Evolutionary conservation across 768 basidiomycete species (phyloP), one percentile per base, ranked within the genome.

Genomic region (Xerocomellus dryophilus): DNA sequence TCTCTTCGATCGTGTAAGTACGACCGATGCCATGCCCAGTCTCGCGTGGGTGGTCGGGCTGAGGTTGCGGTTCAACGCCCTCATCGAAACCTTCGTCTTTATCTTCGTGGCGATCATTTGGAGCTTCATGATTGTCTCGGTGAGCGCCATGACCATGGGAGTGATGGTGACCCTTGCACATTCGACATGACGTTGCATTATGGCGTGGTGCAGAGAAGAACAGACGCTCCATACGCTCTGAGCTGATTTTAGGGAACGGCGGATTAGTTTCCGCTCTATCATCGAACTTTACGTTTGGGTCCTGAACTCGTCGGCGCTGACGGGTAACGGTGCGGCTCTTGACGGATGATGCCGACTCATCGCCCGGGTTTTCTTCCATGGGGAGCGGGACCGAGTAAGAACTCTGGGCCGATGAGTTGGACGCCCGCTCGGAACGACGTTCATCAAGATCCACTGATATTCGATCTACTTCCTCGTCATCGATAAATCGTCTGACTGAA

Each of bases 151-250:
- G 78, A 9, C 15, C 80, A 25, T 78, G 78, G 2, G 68, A 42
- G 23, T 50, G 63, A 25, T 75, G 73, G 25, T 76, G 74, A 32
- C 83, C 74, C 63, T 80, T 79, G 63, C 90, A 93, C 47, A 84
- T 58, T 40, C 58, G 66, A 63, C 89, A 90, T 3, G 85, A 88
- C 55, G 78, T 76, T 18, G 80, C 76, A 59, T 91, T 82, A 59
- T 93, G 91, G 41, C 83, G 83, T 3, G 88, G 86, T 2, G 86
- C 83, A 43, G 84, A 83, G 71, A 90, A 92, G 73, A 95, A 93
- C 47, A 94, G 71, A 0, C 81, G 77, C 65, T 96, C 91, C 36
- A 93, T 78, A 40, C 80, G 83, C 41, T 82, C 82, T 9, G 89
- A 91, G 20, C 88, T 82, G 42, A 94, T 93, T 54, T 84, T 81